Evolutionary conservation across 2,329 filamentous ascomycete genomes (phyloP), one percentile per base, ranked within the genome.

Genomic region (Calonectria henricotiae): DNA sequence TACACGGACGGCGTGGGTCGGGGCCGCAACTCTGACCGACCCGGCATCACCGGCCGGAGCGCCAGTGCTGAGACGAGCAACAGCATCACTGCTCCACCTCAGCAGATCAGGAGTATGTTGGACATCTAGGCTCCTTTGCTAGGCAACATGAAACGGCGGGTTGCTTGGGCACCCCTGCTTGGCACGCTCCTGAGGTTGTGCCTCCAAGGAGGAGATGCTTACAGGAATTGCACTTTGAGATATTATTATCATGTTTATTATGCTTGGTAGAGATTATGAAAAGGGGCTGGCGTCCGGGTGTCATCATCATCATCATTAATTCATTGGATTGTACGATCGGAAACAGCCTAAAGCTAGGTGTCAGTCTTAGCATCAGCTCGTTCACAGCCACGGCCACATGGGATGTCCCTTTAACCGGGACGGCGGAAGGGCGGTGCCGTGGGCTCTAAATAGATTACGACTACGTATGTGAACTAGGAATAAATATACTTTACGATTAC

Each of bases 91-190:
- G 82, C 79, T n/a, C 85, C 84, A 65, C 87, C 88, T n/a, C 87
- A 89, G 76, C 85, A 88, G 75, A 80, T 90, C 6, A 83, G 82
- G 75, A 90, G 89, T 76, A 90, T 90, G 89, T 73, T 90, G 74
- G 89, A 90, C 74, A 76, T 90, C 15, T 90, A 79, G 65, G 12
- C 32, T 25, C 20, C 23, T 37, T 65, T 44, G 37, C n/a, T 15
- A 2, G 44, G 20, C n/a, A 15, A 35, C 44, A 32, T 17, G 11
- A 30, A 37, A 9, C 11, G 32, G 51, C 20, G 23, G 51, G 11
- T 32, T 17, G n/a, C 13, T 30, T 11, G 11, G 20, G 46, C n/a
- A 11, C 30, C 9, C 37, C 6, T 32, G 17, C 27, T 20, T 20
- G 9, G 32, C 30, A 27, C 7, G 13, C 13, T 27, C 39, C 5